These are phyloP conservation scores for Pisolithus thermaeus DNA, from an alignment of 1,284 basidiomycete genomes.

Conservation along the genomic window DNA sequence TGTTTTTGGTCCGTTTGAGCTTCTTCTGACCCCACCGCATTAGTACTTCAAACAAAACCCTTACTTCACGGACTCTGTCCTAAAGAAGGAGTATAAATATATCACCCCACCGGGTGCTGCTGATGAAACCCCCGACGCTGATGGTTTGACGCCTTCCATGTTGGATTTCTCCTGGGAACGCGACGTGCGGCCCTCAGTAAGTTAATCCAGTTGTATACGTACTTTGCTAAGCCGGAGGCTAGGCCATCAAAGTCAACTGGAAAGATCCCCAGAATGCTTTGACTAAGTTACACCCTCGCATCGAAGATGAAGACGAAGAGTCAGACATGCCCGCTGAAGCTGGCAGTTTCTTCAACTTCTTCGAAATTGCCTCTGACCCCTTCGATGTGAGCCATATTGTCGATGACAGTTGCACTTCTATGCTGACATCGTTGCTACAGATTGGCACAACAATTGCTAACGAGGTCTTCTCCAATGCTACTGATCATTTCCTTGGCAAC, in stretches of 20 bases:
- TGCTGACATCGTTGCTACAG: conserved; percentile 30
- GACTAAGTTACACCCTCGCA: conserved; percentile 71
- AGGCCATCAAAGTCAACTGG: conserved; percentile 73
- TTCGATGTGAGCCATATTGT: conserved; percentile 52
- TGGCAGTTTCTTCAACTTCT: conserved; percentile 87
- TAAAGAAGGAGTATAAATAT: conserved; percentile 78
- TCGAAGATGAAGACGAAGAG: conserved; percentile 47
- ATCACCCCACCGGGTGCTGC: conserved; percentile 47
- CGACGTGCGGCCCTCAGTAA: conserved; percentile 60
- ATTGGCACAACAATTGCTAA: conserved; percentile 67
- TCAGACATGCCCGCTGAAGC: conserved; percentile 55
- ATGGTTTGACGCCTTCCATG: conserved; percentile 70
- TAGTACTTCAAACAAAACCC: conserved; percentile 82
- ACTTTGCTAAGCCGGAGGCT: conserved; percentile 2
- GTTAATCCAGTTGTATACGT: conserved; percentile 16
- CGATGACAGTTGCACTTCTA: not conserved
- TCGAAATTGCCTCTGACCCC: conserved; percentile 61
- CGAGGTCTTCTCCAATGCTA: conserved; percentile 72
- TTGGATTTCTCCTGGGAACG: conserved; percentile 74
- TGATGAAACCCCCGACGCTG: conserved; percentile 55
- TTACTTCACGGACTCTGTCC: conserved; percentile 65
- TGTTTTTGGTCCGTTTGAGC: not conserved
- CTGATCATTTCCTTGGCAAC: conserved; percentile 71
- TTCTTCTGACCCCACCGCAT: conserved; percentile 6
- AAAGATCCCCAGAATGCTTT: conserved; percentile 73